Base-by-base conservation (phyloP, 345 rosid species). In the Rhodomyrtus tomentosa region DNA sequence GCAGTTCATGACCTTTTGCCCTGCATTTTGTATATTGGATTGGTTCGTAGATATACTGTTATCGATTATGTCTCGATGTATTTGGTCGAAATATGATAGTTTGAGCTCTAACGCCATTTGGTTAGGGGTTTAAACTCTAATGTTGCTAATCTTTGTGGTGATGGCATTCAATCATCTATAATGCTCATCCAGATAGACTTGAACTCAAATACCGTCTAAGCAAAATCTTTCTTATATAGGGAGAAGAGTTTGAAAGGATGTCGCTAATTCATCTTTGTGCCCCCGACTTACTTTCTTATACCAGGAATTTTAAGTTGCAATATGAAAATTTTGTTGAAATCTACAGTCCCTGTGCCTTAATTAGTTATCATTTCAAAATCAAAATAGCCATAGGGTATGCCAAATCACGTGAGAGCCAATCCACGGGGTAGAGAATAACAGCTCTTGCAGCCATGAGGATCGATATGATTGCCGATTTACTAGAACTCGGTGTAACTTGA, bases 391-490 rank as follows among this genome's bases (percentile, higher is more conserved):
- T 16, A 62, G 76, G 42, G 24, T 8, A 0, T 32, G 24, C 24
- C 24, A 16, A 27, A 84, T 36, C 58, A 29, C 18, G 22, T 68
- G 76, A 62, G 25, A 68, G 24, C 12, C 42, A 59, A 59, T 15
- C 22, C 7, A 59, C 16, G 3, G 73, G 73, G 73, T 59, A 59
- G 73, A 32, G 38, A 0, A 38, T 32, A 68, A 68, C 42, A 32
- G 76, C 42, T 32, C 76, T 32, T 18, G 76, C 76, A 18, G 40
- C 42, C 32, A 68, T 68, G 45, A 68, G 24, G 16, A 42, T 32
- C 18, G 8, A 36, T 32, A 68, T 18, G 76, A 18, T 53, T 81
- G 53, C 88, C 74, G 83, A 81, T 86, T 86, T 3, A 86, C 88
- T 20, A 83, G 76, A 7, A 48, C n/a, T 62, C 32, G 55, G 6